These are phyloP conservation scores for Penicillium atrosanguineum DNA, from an alignment of 495 filamentous ascomycete genomes.

Conservation along the genomic window DNA sequence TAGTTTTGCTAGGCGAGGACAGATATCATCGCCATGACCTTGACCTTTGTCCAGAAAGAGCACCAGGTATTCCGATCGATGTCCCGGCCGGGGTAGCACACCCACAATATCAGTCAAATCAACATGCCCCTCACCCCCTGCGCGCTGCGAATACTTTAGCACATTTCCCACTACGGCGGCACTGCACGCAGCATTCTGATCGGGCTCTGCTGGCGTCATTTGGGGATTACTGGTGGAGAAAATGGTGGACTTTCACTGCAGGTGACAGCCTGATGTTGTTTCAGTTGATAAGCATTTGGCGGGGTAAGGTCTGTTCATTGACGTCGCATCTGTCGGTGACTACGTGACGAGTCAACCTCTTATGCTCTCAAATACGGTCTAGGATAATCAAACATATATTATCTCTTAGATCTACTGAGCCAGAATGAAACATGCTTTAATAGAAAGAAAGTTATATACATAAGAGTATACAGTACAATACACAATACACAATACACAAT, in stretches of 20 bases:
- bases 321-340: no score
- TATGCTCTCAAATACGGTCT: no score
- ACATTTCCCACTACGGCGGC: conserved; percentile 7
- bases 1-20: conserved; percentile 14
- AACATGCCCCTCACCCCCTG: conserved; percentile 17
- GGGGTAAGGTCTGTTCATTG: not conserved
- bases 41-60: conserved; percentile 24
- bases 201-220: not conserved
- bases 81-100: conserved; percentile 12
- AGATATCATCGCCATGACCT: not conserved
- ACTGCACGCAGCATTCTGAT: conserved; percentile 1
- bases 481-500: no score
- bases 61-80: conserved; percentile 13
- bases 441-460: not conserved
- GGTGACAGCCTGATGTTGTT: not conserved
- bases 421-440: not conserved
- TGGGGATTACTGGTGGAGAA: not conserved
- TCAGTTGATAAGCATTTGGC: not conserved
- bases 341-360: no score
- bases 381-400: not conserved
- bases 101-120: conserved; percentile 31
- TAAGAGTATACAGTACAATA: not conserved
- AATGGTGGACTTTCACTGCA: not conserved
- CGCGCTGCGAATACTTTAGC: conserved; percentile 17
- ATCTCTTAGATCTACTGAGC: not conserved